phyloP scores from a whole-genome alignment of 2,329 filamentous ascomycete genomes.

The Stemphylium beticola region DNA sequence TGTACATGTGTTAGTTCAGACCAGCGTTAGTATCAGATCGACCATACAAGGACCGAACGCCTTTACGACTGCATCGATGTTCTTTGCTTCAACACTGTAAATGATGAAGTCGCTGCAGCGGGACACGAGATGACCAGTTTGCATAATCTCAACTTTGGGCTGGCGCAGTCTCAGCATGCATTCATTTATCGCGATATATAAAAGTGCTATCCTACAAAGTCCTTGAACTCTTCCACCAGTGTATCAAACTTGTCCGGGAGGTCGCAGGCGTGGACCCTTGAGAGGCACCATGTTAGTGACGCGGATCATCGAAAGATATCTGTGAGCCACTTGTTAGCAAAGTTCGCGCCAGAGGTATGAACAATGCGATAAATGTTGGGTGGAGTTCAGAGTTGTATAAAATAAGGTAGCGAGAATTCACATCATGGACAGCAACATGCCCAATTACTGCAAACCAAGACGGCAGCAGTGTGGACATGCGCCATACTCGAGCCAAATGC shows the following conservation, averaged over 20 bases:
- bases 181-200: constrained; percentile 47
- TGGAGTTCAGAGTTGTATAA: constrained; percentile 78
- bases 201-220: constrained; percentile 73
- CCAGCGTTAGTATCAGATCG: constrained; percentile 21
- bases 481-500: constrained; percentile 99
- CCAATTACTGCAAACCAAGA: constrained; percentile 71
- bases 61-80: constrained; percentile 85
- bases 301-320: constrained; percentile 14
- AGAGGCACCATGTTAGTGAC: constrained; percentile 32
- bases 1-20: constrained; percentile 48
- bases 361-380: constrained; percentile 23
- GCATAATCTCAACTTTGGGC: constrained; percentile 82
- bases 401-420: constrained; percentile 98
- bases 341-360: constrained; percentile 24
- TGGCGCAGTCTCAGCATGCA: constrained; percentile 60
- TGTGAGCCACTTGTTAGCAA: constrained; percentile 46
- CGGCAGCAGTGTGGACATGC: constrained; percentile 68
- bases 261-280: constrained; percentile 94
- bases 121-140: constrained; percentile 94
- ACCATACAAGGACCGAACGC: constrained; percentile 88
- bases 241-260: constrained; percentile 84
- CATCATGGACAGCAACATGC: constrained; percentile 87
- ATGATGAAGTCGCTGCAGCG: constrained; percentile 98
- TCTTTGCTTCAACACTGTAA: constrained; percentile 95
- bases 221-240: constrained; percentile 80